phyloP scores from a whole-genome alignment of 2,329 filamentous ascomycete species.

The Pleomassaria siparia region DNA sequence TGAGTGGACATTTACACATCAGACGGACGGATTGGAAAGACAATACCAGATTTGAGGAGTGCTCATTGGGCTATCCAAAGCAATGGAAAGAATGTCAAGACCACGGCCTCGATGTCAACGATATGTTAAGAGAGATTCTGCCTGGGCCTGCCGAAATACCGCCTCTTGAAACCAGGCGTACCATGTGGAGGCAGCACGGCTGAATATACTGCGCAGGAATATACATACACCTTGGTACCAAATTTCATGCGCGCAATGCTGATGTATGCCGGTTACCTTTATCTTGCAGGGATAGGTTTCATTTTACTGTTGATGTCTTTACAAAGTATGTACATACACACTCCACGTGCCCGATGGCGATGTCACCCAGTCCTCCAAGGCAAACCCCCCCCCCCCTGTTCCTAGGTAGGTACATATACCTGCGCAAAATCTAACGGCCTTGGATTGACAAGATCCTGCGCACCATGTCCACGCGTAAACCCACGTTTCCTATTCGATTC shows the following conservation, averaged over 20 bases:
- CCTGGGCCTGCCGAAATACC: conserved; percentile 44
- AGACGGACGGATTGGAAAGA: conserved; percentile 51
- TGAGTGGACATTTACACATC: conserved; percentile 51
- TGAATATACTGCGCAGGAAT: conserved; percentile 9
- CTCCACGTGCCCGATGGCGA: too few relatives aligned
- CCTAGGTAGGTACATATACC: too few relatives aligned
- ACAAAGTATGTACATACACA: too few relatives aligned
- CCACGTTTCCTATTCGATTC: neutral
- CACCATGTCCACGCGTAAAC: conserved; percentile 10
- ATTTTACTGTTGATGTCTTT: neutral
- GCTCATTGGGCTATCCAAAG: conserved; percentile 50
- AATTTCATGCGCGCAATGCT: too few relatives aligned
- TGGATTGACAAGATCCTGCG: conserved; percentile 8
- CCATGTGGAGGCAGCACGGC: conserved; percentile 33
- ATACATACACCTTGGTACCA: too few relatives aligned
- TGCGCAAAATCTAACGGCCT: conserved; percentile 6
- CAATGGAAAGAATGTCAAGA: conserved; percentile 50
- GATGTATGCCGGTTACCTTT: neutral
- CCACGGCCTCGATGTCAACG: conserved; percentile 48
- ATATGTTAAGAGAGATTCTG: conserved; percentile 49
- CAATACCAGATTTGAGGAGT: conserved; percentile 50
- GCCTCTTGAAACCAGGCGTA: conserved; percentile 18
- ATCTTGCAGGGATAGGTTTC: neutral
- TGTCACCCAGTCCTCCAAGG: too few relatives aligned
- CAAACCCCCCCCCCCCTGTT: too few relatives aligned